phyloP scores from a whole-genome alignment of 768 basidiomycete species.

The Leccinum uliginosum region DNA sequence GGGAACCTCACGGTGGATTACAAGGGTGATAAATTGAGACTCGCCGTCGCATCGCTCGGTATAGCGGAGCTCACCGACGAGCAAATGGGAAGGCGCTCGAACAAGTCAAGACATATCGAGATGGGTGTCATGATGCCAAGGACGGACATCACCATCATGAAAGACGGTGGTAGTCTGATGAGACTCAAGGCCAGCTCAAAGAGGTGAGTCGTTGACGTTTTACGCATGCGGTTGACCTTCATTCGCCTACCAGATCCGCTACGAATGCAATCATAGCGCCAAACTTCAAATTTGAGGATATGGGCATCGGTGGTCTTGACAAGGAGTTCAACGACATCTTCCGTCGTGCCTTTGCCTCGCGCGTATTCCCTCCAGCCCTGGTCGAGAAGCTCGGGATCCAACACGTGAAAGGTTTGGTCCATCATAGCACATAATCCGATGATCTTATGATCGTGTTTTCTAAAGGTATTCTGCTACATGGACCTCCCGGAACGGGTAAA shows the following conservation, averaged over 20 bases:
- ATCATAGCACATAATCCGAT: neutral
- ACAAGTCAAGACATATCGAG: constrained; percentile 27
- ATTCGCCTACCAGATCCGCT: constrained; percentile 55
- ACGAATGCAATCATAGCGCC: constrained; percentile 95
- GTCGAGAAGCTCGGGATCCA: constrained; percentile 98
- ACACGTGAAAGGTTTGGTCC: constrained; percentile 84
- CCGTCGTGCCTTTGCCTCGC: constrained; percentile 95
- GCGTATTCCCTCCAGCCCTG: constrained; percentile 95
- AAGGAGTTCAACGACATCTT: constrained; percentile 94
- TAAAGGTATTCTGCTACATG: constrained; percentile 86
- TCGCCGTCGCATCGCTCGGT: constrained; percentile 55
- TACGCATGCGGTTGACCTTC: neutral
- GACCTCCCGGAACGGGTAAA: constrained; percentile 98
- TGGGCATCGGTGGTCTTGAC: constrained; percentile 99
- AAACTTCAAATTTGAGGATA: constrained; percentile 99
- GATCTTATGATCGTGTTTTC: neutral
- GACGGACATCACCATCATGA: constrained; percentile 89
- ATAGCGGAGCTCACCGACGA: constrained; percentile 59
- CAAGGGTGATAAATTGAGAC: constrained; percentile 79
- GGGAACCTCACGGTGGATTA: constrained; percentile 83
- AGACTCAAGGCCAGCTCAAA: constrained; percentile 90
- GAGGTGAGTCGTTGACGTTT: constrained; percentile 50
- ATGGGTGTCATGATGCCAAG: constrained; percentile 84
- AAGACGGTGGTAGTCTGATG: constrained; percentile 74
- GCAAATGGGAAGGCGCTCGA: constrained; percentile 44